Conservation (phyloP, 2,329 filamentous ascomycete genomes). For the Penicillium crustosum region DNA sequence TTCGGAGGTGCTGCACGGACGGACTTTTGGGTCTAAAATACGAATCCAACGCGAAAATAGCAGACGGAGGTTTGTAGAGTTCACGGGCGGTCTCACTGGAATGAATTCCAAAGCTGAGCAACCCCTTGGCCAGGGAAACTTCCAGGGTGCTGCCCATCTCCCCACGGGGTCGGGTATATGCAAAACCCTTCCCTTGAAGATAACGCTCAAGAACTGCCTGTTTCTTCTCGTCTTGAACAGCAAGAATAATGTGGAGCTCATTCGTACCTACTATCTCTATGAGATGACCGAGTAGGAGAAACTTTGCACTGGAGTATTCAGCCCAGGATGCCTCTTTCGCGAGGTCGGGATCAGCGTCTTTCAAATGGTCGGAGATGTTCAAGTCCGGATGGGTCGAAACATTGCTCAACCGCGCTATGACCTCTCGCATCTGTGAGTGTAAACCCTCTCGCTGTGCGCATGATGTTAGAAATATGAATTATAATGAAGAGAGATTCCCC, state of each 20-base stretch:
- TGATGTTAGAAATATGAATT: slow-evolving; percentile 13
- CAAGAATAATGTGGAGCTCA: slow-evolving; percentile 43
- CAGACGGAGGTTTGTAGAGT: slow-evolving; percentile 36
- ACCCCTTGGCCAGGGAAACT: slow-evolving; percentile 38
- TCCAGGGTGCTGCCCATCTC: slow-evolving; percentile 39
- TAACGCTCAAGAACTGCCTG: slow-evolving; percentile 45
- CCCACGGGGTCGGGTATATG: slow-evolving; percentile 29
- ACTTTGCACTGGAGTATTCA: slow-evolving; percentile 50
- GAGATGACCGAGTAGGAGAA: slow-evolving; percentile 45
- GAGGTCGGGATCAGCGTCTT: slow-evolving; percentile 33
- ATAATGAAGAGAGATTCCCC: neutral
- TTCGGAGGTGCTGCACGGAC: slow-evolving; percentile 42
- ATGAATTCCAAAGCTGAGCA: slow-evolving; percentile 40
- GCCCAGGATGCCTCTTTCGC: slow-evolving; percentile 46
- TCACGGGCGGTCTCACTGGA: slow-evolving; percentile 33
- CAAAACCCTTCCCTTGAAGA: slow-evolving; percentile 43
- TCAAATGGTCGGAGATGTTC: slow-evolving; percentile 43
- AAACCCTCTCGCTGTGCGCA: slow-evolving; percentile 26
- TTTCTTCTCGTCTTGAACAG: slow-evolving; percentile 37
- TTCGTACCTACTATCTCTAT: slow-evolving; percentile 36
- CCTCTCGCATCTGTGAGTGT: slow-evolving; percentile 33
- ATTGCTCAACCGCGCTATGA: slow-evolving; percentile 43
- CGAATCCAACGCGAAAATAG: slow-evolving; percentile 48
- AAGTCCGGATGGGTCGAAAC: slow-evolving; percentile 47
- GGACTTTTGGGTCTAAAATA: slow-evolving; percentile 43